Evolutionary conservation across 768 basidiomycete species (phyloP), one percentile per base, ranked within the genome.

Genomic region (Cytidiella melzeri): DNA sequence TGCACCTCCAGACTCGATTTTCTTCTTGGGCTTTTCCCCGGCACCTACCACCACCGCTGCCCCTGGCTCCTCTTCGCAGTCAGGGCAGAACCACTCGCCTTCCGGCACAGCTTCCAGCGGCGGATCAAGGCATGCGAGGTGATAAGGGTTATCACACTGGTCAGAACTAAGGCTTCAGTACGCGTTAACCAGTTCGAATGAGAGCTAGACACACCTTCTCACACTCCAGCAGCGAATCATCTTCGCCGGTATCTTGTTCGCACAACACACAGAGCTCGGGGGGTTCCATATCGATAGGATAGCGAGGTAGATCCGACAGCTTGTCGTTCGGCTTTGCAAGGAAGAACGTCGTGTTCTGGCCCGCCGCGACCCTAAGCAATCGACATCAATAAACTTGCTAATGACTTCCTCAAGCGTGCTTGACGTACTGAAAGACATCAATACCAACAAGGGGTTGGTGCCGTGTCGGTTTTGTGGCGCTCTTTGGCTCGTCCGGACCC

Each of bases 71-170:
- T 72, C 72, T 9, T 68, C 65, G 61, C 92, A 95, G 48, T 79
- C 72, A 0, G 85, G 81, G 59, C 92, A 95, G 73, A 92, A 92
- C 92, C 92, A 93, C 68, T 93, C 88, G 30, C 89, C 94, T 27
- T 87, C 85, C 0, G 94, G 94, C 15, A 94, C 71, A 3, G 74
- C 79, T 13, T 69, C 64, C 41, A 98, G 67, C 2, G 92, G 90
- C 15, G 92, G 92, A 38, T 72, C 69, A 40, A 94, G 77, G 64
- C 94, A 98, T 11, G 73, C 73, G 12, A 88, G 72, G 64, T 97
- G 94, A 64, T 86, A 95, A 1, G 92, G 89, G 38, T 77, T 73
- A 61, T 98, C 94, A 62, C 94, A 98, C 88, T 95, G 53, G 9
- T 4, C 20, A 5, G 7, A 10, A 10, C n/a, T 10, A 7, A 30